A percentile compares a stretch with the other conserved stretches of the same genome.
phyloP scores from a whole-genome alignment of 495 filamentous ascomycete species.

The Penicillium flavigenum region DNA sequence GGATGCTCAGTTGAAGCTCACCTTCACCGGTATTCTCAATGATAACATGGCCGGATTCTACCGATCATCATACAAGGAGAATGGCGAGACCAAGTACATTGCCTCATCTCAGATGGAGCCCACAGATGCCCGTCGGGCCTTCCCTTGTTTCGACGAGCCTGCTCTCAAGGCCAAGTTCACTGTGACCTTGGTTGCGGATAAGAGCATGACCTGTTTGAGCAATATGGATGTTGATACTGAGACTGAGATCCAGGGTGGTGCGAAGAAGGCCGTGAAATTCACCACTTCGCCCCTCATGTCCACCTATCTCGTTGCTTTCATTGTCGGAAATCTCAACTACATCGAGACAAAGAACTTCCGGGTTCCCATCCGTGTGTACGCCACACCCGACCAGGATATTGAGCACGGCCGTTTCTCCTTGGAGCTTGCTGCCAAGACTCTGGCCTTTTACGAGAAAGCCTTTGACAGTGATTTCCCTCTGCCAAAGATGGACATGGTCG shows the following conservation, averaged over 20 bases:
- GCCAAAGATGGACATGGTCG: slow-evolving; percentile 98
- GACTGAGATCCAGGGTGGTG: slow-evolving; percentile 52
- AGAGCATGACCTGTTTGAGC: slow-evolving; percentile 62
- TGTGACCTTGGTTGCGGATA: slow-evolving; percentile 61
- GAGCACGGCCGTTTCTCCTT: slow-evolving; percentile 65
- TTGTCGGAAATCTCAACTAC: slow-evolving; percentile 64
- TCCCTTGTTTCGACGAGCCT: slow-evolving; percentile 72
- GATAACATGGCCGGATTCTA: slow-evolving; percentile 71
- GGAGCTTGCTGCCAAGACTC: slow-evolving; percentile 59
- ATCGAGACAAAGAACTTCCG: slow-evolving; percentile 65
- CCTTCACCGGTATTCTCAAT: slow-evolving; percentile 62
- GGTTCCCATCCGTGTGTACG: slow-evolving; percentile 63
- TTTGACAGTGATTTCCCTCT: slow-evolving; percentile 55
- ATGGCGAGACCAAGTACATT: slow-evolving; percentile 59
- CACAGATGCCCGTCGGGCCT: slow-evolving; percentile 63
- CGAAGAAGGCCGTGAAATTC: slow-evolving; percentile 66
- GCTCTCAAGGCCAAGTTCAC: slow-evolving; percentile 68
- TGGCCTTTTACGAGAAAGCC: slow-evolving; percentile 55
- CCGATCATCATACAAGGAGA: slow-evolving; percentile 60
- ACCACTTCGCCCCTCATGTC: slow-evolving; percentile 67
- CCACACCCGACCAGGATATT: slow-evolving; percentile 62
- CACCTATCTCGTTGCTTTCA: slow-evolving; percentile 67
- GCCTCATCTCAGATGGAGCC: slow-evolving; percentile 69
- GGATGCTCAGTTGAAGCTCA: slow-evolving; percentile 59
- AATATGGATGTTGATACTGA: slow-evolving; percentile 67